Conservation (phyloP, 2,329 filamentous ascomycete genomes). For the Fusarium bulbicola region DNA sequence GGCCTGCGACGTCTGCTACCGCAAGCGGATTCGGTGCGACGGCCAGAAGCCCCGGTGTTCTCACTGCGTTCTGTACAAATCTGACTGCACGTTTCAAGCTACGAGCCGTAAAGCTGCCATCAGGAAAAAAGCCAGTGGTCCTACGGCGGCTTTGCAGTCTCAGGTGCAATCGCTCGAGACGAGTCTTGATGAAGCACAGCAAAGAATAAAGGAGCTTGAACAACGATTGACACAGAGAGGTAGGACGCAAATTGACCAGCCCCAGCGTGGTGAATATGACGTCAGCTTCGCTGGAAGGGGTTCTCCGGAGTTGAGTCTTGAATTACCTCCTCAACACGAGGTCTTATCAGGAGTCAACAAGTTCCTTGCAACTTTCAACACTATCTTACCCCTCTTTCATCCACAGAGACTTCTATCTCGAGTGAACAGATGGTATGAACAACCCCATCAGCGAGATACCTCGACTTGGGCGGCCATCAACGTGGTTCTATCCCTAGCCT, state of each 20-base stretch:
- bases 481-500: constrained; percentile 10
- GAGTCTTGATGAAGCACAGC: background rate
- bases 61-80: constrained; percentile 4
- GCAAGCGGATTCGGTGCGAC: constrained; percentile 29
- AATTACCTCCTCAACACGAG: background rate
- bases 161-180: background rate
- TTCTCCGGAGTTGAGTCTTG: background rate
- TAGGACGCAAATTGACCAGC: fast-evolving
- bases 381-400: constrained; percentile 17
- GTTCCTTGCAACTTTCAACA: constrained; percentile 12
- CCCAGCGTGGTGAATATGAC: fast-evolving
- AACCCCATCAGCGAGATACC: background rate
- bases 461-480: constrained; percentile 27
- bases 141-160: background rate
- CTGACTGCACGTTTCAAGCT: background rate
- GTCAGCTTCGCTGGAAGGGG: background rate
- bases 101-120: background rate
- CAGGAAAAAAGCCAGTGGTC: fast-evolving
- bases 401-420: background rate
- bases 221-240: background rate
- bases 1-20: constrained; percentile 32
- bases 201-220: background rate
- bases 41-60: constrained; percentile 14
- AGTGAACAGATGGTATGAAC: background rate
- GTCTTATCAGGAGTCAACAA: background rate